Base-by-base conservation (phyloP, 257 asterid genomes). In the Buddleja alternifolia region DNA sequence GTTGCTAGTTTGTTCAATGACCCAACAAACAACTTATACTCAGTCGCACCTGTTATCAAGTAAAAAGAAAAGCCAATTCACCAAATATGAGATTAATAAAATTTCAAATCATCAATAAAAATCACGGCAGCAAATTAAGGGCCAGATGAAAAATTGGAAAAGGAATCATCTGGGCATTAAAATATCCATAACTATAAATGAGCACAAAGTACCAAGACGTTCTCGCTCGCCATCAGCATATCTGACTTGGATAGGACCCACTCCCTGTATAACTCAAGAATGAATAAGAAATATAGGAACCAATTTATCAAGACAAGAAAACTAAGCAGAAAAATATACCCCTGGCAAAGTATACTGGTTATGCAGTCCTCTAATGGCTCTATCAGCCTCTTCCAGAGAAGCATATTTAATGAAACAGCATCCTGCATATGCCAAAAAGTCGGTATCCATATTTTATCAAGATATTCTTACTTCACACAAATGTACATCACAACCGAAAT, bases 191-290 rank as follows among this genome's bases (percentile, higher is more conserved):
- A 58, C 56, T 20, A 39, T 48, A 71, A 44, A 61, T 20, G 16
- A 62, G 59, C 54, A 64, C 16, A 54, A 70, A 53, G 63, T 87
- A 93, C 98, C 98, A 77, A 93, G 92, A 42, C 98, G 95, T 82
- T 90, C 97, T 46, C 98, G 90, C 84, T 93, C 98, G 70, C 98
- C 97, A 77, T 93, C 98, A 0, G 98, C 98, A 81, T 90, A 93
- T 85, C 98, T 84, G 75, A 93, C 98, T 85, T 93, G 98, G 74
- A 93, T 81, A 53, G 98, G 98, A 77, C 94, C 96, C 60, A 73
- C 71, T 69, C 95, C 98, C 98, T 92, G 86, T 52, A 73, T 69
- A 71, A 76, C 11, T 52, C 71, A 52, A 10, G 29, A 74, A 73
- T 64, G 48, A 74, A 60, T 82, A 78, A 62, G 56, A 19, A 39